Evolutionary conservation across 78 protist species (phyloP), one percentile per base, ranked within the genome.

Genomic region (Ministeria vibrans): DNA sequence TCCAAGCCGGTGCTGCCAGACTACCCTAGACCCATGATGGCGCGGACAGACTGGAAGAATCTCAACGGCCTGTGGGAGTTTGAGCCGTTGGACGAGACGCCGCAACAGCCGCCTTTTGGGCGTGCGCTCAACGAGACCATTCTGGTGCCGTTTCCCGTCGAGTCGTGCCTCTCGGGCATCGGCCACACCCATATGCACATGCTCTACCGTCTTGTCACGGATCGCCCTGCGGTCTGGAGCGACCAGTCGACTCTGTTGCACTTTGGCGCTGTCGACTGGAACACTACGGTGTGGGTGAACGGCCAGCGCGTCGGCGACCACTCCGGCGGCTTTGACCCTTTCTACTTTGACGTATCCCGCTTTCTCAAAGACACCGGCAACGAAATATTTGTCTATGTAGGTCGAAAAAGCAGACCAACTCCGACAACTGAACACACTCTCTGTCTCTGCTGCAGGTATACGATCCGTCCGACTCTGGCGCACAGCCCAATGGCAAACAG

Each of bases 211-310:
- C 64, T 42, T 13, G 75, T 79, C 28, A 61, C 39, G 30, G 72
- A 20, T n/a, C 68, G 42, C n/a, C n/a, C n/a, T n/a, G n/a, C n/a
- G n/a, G n/a, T n/a, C n/a, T n/a, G n/a, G n/a, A n/a, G n/a, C n/a
- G n/a, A n/a, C n/a, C n/a, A n/a, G n/a, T n/a, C n/a, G n/a, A 7
- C 23, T 9, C 64, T 83, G 49, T 55, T 83, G 3, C 86, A 83
- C 62, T 83, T 83, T 63, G 86, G 83, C 4, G 83, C 86, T 15
- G 81, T 83, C 36, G 86, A 83, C 51, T 83, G 86, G 86, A 4
- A 64, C 41, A 42, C 83, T n/a, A 2, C 4, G 23, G 81, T 64
- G 18, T 83, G 13, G 13, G 71, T 83, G 36, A 77, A 83, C 75
- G 34, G 61, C 5, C 4, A 28, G 73, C 62, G 6, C 27, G 68